Evolutionary conservation across 2,329 filamentous ascomycete genomes (phyloP).

Genomic region (Domatiomyces catenatus): DNA sequence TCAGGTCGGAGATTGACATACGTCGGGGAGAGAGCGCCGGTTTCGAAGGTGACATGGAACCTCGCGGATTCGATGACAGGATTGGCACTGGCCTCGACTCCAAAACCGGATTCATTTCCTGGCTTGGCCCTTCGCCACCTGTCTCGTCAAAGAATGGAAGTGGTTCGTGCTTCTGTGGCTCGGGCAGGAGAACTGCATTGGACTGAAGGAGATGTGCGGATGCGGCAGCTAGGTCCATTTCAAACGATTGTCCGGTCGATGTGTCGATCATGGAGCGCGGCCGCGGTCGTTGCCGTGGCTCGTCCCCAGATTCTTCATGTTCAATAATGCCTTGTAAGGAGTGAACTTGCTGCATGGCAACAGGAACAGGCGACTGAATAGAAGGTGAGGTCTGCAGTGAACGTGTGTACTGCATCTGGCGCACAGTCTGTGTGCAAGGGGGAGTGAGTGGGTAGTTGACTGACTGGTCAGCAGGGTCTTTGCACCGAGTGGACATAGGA

Average conservation of each 20-base stretch:
- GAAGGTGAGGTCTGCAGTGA: slow-evolving; percentile 27
- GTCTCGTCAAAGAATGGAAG: slow-evolving; percentile 5
- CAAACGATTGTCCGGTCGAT: slow-evolving; percentile 21
- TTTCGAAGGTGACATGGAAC: slow-evolving; percentile 20
- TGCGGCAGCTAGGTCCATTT: slow-evolving; percentile 38
- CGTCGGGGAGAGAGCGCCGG: slow-evolving; percentile 27
- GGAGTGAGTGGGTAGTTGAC: slow-evolving; percentile 47
- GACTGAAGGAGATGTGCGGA: slow-evolving; percentile 12
- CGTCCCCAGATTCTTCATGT: slow-evolving; percentile 28
- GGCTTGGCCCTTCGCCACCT: neutral
- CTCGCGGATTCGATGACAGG: slow-evolving; percentile 9
- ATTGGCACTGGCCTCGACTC: slow-evolving; percentile 9
- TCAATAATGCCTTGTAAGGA: slow-evolving; percentile 43
- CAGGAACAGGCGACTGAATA: slow-evolving; percentile 24
- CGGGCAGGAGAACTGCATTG: slow-evolving; percentile 4
- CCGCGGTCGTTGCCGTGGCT: slow-evolving; percentile 11
- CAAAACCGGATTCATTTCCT: slow-evolving; percentile 5
- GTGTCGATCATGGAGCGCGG: slow-evolving; percentile 4
- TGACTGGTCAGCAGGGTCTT: slow-evolving; percentile 27
- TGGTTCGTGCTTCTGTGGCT: slow-evolving; percentile 7
- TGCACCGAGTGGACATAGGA: neutral
- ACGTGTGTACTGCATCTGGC: slow-evolving; percentile 23
- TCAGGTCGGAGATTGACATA: slow-evolving; percentile 32
- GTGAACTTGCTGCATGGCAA: slow-evolving; percentile 30
- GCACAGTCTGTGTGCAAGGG: slow-evolving; percentile 29